Evolutionary conservation across 1,139 yeast species (phyloP).

Genomic region (Williopsis jadinii): DNA sequence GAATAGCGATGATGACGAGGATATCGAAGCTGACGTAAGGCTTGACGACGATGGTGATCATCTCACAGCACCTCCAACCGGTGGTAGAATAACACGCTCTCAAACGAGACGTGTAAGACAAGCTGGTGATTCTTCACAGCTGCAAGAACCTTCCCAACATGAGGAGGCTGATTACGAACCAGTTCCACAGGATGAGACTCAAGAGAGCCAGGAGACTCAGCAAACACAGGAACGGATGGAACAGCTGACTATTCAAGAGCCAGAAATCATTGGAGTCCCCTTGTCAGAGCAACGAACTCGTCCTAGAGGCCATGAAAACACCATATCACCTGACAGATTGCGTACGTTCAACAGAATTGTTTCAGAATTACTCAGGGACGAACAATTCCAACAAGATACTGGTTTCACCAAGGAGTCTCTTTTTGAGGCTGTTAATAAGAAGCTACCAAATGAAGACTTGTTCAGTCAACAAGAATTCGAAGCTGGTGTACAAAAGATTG

Average conservation of each 20-base stretch:
- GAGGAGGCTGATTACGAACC: constrained; percentile 22
- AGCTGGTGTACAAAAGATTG: constrained; percentile 47
- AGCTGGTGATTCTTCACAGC: constrained; percentile 14
- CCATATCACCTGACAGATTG: constrained; percentile 43
- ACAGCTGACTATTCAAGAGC: constrained; percentile 1
- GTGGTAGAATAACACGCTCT: constrained; percentile 11
- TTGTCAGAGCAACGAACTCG: no score
- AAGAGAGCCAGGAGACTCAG: constrained; percentile 5
- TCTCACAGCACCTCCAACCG: not conserved
- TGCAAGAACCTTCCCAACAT: constrained; percentile 20
- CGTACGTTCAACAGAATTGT: constrained; percentile 37
- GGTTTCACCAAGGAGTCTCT: constrained; percentile 39
- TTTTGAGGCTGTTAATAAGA: constrained; percentile 40
- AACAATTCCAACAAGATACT: constrained; percentile 41
- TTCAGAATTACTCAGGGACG: constrained; percentile 37
- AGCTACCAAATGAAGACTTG: constrained; percentile 54
- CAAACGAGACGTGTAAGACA: not conserved
- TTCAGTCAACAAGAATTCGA: constrained; percentile 45
- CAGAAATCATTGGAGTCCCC: not conserved
- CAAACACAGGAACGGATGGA: constrained; percentile 10
- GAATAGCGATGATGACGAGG: constrained; percentile 17
- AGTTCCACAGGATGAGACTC: constrained; percentile 11
- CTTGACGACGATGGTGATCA: constrained; percentile 2
- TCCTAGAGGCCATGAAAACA: constrained; percentile 11
- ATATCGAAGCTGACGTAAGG: constrained; percentile 12